Percentiles rank a stretch among this genome's conserved stretches.
Conservation (phyloP, 2,329 filamentous ascomycete genomes). For the Alternaria angustiovoidea region DNA sequence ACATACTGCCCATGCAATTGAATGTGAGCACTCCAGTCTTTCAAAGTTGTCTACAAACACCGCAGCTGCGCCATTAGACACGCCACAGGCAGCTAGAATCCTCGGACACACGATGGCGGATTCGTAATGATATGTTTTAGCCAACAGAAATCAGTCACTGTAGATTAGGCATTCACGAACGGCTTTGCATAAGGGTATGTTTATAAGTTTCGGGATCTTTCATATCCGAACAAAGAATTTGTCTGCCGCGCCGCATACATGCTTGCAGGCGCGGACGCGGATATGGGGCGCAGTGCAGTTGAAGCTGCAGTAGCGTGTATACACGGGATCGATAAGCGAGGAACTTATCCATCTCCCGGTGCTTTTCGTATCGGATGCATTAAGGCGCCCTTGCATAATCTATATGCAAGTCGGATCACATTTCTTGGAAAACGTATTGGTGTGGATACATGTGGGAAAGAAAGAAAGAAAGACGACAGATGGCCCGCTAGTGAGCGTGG, state of each 20-base stretch:
- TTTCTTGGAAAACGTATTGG: not conserved
- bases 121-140: too few species aligned
- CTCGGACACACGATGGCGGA: too few species aligned
- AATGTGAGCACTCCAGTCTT: too few species aligned
- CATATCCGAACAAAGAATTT: not conserved
- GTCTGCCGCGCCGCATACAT: not conserved
- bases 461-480: not conserved
- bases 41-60: too few species aligned
- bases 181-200: not conserved
- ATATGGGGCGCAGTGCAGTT: not conserved
- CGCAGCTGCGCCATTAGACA: too few species aligned
- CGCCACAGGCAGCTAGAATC: too few species aligned
- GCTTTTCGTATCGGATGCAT: not conserved
- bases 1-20: too few species aligned
- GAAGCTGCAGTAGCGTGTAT: not conserved
- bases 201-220: not conserved
- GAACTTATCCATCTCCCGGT: not conserved
- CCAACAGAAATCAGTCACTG: too few species aligned
- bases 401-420: conserved; percentile 3
- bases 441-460: not conserved
- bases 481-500: not conserved
- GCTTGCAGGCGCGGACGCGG: conserved; percentile 1
- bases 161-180: too few species aligned
- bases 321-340: conserved; percentile 3
- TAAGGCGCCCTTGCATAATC: conserved; percentile 1